A percentile compares a stretch with the other conserved stretches of the same genome.
Conservation (phyloP, 2,329 filamentous ascomycete species). For the Endoconidiophora laricicola region DNA sequence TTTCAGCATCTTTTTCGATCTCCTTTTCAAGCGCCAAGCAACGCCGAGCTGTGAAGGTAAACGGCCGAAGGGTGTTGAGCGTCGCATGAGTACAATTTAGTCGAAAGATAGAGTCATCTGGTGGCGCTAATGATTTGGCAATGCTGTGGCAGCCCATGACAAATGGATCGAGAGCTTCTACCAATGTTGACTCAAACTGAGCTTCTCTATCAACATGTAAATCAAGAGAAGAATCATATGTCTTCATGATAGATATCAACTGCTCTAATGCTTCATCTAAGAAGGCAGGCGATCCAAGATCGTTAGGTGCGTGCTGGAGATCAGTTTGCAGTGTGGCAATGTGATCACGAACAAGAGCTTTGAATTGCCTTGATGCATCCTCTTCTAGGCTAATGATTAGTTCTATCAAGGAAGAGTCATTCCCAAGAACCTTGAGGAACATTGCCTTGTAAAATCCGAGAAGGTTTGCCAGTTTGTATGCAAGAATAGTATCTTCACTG, state of each 20-base stretch:
- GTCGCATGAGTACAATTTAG: conserved; percentile 55
- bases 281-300: conserved; percentile 66
- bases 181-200: conserved; percentile 59
- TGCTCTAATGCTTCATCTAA: conserved; percentile 65
- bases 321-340: conserved; percentile 59
- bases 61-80: conserved; percentile 36
- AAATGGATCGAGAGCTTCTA: conserved; percentile 74
- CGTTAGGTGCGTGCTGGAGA: conserved; percentile 49
- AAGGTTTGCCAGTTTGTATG: conserved; percentile 81
- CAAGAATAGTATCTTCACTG: conserved; percentile 74
- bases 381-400: conserved; percentile 52
- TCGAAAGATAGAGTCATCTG: conserved; percentile 49
- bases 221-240: conserved; percentile 67
- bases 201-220: conserved; percentile 40
- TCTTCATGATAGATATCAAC: conserved; percentile 63
- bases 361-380: conserved; percentile 69
- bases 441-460: conserved; percentile 78
- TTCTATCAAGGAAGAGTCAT: conserved; percentile 51
- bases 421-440: conserved; percentile 62
- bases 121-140: conserved; percentile 40
- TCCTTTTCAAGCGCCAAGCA: conserved; percentile 37
- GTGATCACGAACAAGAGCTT: conserved; percentile 63
- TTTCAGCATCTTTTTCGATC: conserved; percentile 37
- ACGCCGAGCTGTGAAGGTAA: conserved; percentile 45
- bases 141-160: conserved; percentile 58